Evolutionary conservation across 1,139 yeast species (phyloP).

Genomic region (Waltiozyma sp.): DNA sequence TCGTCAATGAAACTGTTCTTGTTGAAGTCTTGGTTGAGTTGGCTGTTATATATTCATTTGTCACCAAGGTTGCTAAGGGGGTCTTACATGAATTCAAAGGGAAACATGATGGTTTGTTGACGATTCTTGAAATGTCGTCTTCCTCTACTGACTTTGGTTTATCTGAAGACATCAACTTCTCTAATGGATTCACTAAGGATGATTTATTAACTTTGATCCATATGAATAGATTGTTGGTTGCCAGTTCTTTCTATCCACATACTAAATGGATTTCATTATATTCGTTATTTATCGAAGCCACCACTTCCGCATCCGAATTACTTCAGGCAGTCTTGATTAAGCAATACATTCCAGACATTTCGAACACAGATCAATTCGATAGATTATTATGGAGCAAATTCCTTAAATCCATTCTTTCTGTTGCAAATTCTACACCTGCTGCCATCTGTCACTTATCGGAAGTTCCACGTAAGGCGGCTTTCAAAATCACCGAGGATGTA

Average conservation of each 20-base stretch:
- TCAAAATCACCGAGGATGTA: slow-evolving; percentile 51
- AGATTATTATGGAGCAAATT: slow-evolving; percentile 57
- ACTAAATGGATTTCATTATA: slow-evolving; percentile 62
- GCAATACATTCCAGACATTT: slow-evolving; percentile 45
- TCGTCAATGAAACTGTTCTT: slow-evolving; percentile 57
- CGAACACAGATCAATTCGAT: slow-evolving; percentile 37
- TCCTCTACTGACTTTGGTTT: slow-evolving; percentile 29
- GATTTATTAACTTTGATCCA: slow-evolving; percentile 28
- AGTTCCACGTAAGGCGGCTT: slow-evolving; percentile 65
- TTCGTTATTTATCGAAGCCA: slow-evolving; percentile 50
- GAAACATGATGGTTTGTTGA: slow-evolving; percentile 28
- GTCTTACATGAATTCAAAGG: slow-evolving; percentile 28
- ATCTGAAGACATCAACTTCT: slow-evolving; percentile 22
- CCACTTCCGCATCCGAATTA: slow-evolving; percentile 46
- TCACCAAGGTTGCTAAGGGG: slow-evolving; percentile 39
- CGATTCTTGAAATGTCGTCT: slow-evolving; percentile 26
- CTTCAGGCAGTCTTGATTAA: slow-evolving; percentile 43
- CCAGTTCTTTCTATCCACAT: slow-evolving; percentile 52
- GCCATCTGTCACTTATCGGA: slow-evolving; percentile 55
- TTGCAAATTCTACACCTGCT: slow-evolving; percentile 44
- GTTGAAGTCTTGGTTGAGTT: slow-evolving; percentile 70
- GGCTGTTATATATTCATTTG: slow-evolving; percentile 44
- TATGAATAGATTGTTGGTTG: slow-evolving; percentile 47
- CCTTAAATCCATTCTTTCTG: slow-evolving; percentile 40
- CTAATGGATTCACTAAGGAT: slow-evolving; percentile 20